Percentiles rank a stretch among this genome's conserved stretches.
Conservation (phyloP, 2,329 filamentous ascomycete genomes). For the Trichoderma lentiforme region DNA sequence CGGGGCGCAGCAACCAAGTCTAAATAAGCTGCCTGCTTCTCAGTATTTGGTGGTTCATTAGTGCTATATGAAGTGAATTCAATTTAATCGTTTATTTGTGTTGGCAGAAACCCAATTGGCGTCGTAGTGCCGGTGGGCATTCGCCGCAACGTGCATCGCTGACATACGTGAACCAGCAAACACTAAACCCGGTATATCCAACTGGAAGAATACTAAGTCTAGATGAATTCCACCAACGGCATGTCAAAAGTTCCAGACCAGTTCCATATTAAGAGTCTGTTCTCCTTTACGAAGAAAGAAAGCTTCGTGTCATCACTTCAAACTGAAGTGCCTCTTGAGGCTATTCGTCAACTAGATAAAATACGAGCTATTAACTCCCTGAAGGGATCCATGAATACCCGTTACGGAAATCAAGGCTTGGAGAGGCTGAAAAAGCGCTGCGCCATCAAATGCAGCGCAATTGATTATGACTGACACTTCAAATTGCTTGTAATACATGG, state of each 20-base stretch:
- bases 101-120: not conserved
- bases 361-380: not conserved
- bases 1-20: not conserved
- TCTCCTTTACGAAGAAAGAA: not conserved
- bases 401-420: not conserved
- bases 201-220: not conserved
- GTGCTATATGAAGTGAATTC: not conserved
- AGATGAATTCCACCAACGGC: not conserved
- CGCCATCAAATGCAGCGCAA: not conserved
- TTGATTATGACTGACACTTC: not conserved
- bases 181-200: not conserved
- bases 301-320: not conserved
- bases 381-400: not conserved
- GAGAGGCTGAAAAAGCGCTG: constrained; percentile 2
- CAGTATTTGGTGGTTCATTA: not conserved
- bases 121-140: not conserved
- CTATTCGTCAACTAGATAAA: not conserved
- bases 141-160: not conserved
- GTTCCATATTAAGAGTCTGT: not conserved
- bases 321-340: not conserved
- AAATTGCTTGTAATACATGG: not conserved
- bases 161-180: not conserved
- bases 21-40: not conserved
- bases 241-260: not conserved
- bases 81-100: not conserved